Evolutionary conservation across 495 filamentous ascomycete species (phyloP).

Genomic region (Achaetomiella virescens): DNA sequence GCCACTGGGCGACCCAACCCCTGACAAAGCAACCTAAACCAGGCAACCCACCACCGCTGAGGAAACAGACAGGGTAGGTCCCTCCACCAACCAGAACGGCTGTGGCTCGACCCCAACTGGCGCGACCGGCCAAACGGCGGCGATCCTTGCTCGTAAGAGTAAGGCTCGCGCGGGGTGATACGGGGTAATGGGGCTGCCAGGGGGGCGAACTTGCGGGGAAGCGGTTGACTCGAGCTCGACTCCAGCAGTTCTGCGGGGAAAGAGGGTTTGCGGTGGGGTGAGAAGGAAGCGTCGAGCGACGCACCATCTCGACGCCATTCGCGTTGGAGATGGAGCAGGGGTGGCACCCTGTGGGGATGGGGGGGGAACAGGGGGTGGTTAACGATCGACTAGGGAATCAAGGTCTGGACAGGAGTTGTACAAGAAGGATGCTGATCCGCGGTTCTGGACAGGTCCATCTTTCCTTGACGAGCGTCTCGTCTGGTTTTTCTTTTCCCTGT

Average conservation of each 20-base stretch:
- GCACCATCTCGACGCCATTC: not conserved
- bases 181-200: not conserved
- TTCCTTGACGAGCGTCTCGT: too few relatives aligned
- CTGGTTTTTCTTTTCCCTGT: too few relatives aligned
- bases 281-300: not conserved
- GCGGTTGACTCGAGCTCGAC: not conserved
- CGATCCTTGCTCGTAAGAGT: not conserved
- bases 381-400: too few relatives aligned
- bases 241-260: not conserved
- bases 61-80: not conserved
- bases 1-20: too few relatives aligned
- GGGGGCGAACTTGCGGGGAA: constrained; percentile 6
- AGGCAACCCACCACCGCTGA: too few relatives aligned
- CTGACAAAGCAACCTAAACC: too few relatives aligned
- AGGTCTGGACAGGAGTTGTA: not conserved
- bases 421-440: not conserved
- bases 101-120: too few relatives aligned
- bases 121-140: not conserved
- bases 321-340: too few relatives aligned
- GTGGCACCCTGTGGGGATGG: too few relatives aligned
- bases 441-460: not conserved
- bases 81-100: not conserved
- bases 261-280: not conserved
- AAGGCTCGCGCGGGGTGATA: not conserved
- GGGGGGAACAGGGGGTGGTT: not conserved